Base-by-base conservation (phyloP, 139 green algal species). In the Picochlorum costavermella region DNA sequence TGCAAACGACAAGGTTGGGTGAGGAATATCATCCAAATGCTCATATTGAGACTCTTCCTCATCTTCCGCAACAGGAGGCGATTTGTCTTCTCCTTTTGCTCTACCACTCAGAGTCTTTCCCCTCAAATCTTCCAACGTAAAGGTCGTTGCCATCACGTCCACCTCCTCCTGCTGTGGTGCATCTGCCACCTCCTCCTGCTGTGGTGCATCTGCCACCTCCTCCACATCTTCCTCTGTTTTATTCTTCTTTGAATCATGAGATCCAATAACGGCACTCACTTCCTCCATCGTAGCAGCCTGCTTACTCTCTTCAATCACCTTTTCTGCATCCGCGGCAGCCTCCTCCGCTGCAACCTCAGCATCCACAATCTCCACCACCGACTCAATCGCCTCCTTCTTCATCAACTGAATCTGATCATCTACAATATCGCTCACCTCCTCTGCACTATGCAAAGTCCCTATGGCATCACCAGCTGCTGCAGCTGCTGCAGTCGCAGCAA, bases 321-420 rank as follows among this genome's bases (percentile, higher is more conserved):
- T 59, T 12, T 64, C 58, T 1, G 58, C 58, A 31, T 64, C 58
- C n/a, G 11, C 6, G 23, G 17, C 58, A 29, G 58, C 58, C 25
- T 50, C 58, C 23, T 64, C 20, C 17, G 58, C 58, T 6, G 20
- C 26, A 62, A 53, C 33, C 63, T 40, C 57, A 11, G 44, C 68
- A 71, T 75, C 53, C 50, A 77, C 40, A 20, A 82, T 23, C 6
- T 63, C 70, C 5, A 72, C 56, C 6, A 65, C 61, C 10, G 63
- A 56, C 1, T 66, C 70, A 36, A 75, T 65, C n/a, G 64, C 61
- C 53, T 30, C 44, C 14, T 63, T 59, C 25, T 50, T 60, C 13
- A 37, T 44, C 40, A 82, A 66, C 48, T 55, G 50, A 9, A 74
- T 65, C 49, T 61, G 40, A 50, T 57, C 33, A 20, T 62, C 65